Evolutionary conservation across 202 grass and related monocot genomes (phyloP), one percentile per base, ranked within the genome.

Genomic region (Panicum hallii): DNA sequence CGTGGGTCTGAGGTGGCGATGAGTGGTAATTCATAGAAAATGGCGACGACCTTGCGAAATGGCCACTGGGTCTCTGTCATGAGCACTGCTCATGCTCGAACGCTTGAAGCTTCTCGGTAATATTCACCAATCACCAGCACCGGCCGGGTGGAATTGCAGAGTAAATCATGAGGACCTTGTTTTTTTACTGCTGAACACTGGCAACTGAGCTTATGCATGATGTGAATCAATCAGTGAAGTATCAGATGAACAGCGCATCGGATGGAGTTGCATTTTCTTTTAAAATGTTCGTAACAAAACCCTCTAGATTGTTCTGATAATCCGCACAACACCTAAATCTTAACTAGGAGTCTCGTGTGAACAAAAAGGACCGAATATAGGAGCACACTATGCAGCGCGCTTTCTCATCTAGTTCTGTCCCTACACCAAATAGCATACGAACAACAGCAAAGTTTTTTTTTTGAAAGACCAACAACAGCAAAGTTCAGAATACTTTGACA

Each of bases 1-100:
- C 42, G 23, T 70, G 63, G 50, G 4, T 58, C 82, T 70, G 73
- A 48, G 22, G 82, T 60, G 82, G 73, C 20, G 50, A 58, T 47
- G 73, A 69, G 17, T 46, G 63, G 45, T 22, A 72, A 11, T 36
- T 32, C 52, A 42, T 43, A 60, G 26, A 15, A 78, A 85, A 19
- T 26, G 63, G 63, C 17, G 74, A 61, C 69, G 6, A 73, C 55
- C 10, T 52, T 62, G 28, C 38, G 9, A 54, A 53, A 53, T 11
- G 47, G 49, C 32, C 19, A 44, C 11, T 6, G 14, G 8, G 72
- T 85, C 73, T 70, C 83, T 78, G 52, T 55, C 49, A 28, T 78
- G 0, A 48, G 8, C 12, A 46, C 17, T 48, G 64, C 78, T 50
- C 12, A 15, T 34, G 34, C 41, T 11, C 9, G 5, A 49, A 23